Evolutionary conservation across 2,329 filamentous ascomycete genomes (phyloP).

Genomic region (Mycocentrospora acerina): DNA sequence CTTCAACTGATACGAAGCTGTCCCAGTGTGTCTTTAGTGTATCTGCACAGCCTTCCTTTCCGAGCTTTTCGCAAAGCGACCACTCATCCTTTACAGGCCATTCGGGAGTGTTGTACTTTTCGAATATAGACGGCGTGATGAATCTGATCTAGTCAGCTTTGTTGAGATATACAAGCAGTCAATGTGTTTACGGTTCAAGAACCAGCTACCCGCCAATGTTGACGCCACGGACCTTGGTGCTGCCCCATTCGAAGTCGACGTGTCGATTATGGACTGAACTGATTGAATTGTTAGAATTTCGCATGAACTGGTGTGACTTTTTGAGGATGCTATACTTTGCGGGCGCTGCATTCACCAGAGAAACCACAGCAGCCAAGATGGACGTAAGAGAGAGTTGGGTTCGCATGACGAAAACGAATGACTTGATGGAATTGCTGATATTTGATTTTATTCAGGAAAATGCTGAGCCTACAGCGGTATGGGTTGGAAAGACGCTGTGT

Average conservation of each 20-base stretch:
- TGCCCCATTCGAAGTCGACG: constrained; percentile 45
- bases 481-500: no score
- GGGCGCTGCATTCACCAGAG: constrained; percentile 17
- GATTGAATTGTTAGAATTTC: constrained; percentile 1
- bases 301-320: no score
- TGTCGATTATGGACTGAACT: constrained; percentile 10
- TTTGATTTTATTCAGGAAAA: no score
- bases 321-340: constrained; percentile 18
- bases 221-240: constrained; percentile 42
- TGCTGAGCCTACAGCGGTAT: no score
- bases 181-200: constrained; percentile 30
- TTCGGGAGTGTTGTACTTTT: constrained; percentile 30
- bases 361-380: constrained; percentile 9
- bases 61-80: constrained; percentile 52
- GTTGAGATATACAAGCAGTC: background rate
- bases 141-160: constrained; percentile 36
- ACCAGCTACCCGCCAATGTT: constrained; percentile 41
- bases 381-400: constrained; percentile 7
- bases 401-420: constrained; percentile 14
- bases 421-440: no score
- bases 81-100: constrained; percentile 52
- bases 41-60: constrained; percentile 45
- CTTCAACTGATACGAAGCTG: constrained; percentile 50
- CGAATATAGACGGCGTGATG: constrained; percentile 60
- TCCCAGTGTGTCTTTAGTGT: constrained; percentile 54